Conservation (phyloP, 78 protist genomes). For the Diacronema lutheri region DNA sequence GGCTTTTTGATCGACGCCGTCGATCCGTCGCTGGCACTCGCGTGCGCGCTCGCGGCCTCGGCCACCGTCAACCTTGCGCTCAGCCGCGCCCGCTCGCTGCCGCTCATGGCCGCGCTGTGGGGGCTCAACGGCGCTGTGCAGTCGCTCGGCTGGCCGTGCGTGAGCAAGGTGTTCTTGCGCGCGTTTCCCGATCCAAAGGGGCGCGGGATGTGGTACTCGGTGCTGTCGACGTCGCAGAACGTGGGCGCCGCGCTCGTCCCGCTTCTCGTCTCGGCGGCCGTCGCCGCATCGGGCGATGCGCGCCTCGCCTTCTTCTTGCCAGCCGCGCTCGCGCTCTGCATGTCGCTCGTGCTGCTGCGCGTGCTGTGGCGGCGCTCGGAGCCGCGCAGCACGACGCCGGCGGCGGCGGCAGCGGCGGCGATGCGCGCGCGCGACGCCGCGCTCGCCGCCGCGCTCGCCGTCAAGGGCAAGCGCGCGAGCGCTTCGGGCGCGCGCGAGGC, state of each 20-base stretch:
- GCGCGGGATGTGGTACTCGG: constrained; percentile 6
- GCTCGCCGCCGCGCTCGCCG: no score
- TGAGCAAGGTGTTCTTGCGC: background rate
- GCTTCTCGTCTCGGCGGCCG: no score
- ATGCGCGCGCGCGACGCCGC: no score
- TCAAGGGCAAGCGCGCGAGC: no score
- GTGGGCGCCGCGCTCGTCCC: background rate
- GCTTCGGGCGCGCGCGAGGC: no score
- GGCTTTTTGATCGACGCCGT: background rate
- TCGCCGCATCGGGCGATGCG: no score
- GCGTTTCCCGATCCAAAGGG: background rate
- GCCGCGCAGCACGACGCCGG: no score
- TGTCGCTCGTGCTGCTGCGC: no score
- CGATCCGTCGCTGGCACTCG: background rate
- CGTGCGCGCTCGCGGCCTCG: background rate
- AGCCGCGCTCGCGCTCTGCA: no score
- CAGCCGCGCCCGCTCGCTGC: background rate
- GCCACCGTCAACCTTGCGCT: background rate
- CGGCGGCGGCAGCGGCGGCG: no score
- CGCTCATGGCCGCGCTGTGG: background rate
- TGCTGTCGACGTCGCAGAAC: constrained; percentile 13
- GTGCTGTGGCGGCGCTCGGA: no score
- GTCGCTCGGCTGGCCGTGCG: constrained; percentile 9
- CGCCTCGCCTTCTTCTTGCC: no score
- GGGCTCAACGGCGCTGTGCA: background rate